Conservation (phyloP, 345 rosid species). For the Melastoma malabathricum region DNA sequence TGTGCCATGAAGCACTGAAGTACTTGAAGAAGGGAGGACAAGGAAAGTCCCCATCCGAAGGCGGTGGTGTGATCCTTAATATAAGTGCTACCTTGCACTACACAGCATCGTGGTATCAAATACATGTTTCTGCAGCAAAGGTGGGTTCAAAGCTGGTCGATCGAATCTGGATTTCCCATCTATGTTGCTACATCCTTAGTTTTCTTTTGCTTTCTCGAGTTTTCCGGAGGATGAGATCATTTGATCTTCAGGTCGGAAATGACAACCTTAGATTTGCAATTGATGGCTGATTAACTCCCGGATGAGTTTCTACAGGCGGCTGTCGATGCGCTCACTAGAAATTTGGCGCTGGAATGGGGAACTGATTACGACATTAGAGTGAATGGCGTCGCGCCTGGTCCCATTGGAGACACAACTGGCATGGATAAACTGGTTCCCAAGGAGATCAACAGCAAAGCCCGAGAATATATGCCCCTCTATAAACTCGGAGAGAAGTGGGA, state of each 20-base stretch:
- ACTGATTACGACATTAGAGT: slow-evolving; percentile 47
- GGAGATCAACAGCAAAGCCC: slow-evolving; percentile 33
- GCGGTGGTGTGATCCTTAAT: slow-evolving; percentile 54
- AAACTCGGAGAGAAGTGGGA: slow-evolving; percentile 76
- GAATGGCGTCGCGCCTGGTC: slow-evolving; percentile 82
- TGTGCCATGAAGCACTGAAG: slow-evolving; percentile 54
- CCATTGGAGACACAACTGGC: slow-evolving; percentile 64
- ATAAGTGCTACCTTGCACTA: slow-evolving; percentile 75
- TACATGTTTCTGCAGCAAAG: slow-evolving; percentile 85
- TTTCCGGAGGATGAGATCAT: neutral
- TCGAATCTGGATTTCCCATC: too few species aligned
- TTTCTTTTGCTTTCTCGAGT: neutral
- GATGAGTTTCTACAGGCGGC: slow-evolving; percentile 41
- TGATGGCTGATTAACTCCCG: neutral
- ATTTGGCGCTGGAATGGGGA: slow-evolving; percentile 80
- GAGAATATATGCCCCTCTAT: slow-evolving; percentile 36
- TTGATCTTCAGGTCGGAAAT: too few species aligned
- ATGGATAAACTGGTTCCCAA: slow-evolving; percentile 65
- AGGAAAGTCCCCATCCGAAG: slow-evolving; percentile 24
- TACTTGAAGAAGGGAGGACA: slow-evolving; percentile 63
- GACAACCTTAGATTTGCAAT: neutral
- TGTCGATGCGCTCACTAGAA: slow-evolving; percentile 55
- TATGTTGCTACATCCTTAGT: neutral
- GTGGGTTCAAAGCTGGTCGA: slow-evolving; percentile 11
- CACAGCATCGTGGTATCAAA: slow-evolving; percentile 74